Evolutionary conservation across 2,329 filamentous ascomycete species (phyloP), one percentile per base, ranked within the genome.

Genomic region (Westerdykella sp.): DNA sequence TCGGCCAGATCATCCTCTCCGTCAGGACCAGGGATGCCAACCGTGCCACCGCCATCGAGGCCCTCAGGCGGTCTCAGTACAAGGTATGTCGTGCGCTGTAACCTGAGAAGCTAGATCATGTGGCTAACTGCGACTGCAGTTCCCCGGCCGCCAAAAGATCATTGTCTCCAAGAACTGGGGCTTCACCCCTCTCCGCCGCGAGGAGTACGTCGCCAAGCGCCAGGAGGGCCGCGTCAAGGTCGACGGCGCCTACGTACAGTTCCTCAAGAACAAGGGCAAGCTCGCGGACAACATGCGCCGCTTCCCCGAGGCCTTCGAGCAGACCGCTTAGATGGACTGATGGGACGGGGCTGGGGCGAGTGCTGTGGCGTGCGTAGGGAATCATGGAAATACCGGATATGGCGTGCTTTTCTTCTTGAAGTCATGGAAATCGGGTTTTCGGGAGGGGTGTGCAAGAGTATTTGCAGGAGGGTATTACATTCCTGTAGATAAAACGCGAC

Each of bases 101-200:
- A 4, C 7, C 18, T 6, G 28, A 18, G 12, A 21, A 5, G 12
- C 30, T 32, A 4, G 6, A 31, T 6, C 18, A 7, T 42, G 21
- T 44, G 28, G 12, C 44, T 53, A 45, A 53, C 34, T 21, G 18
- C 18, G n/a, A 13, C 7, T 3, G n/a, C 21, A 65, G 60, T 98
- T 98, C 87, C 93, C 93, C 62, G 93, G 93, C 75, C 91, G 93
- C 78, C 93, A 98, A 83, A 98, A 98, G 89, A 97, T 98, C 79
- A 96, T 98, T 69, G 85, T 97, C 78, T 94, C 87, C 81, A 98
- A 97, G 89, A 98, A 98, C 84, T 98, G 93, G 93, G 93, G 93
- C 64, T 98, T 98, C 87, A 98, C 93, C 54, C 90, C 90, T 70
- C 87, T 98, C 67, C 85, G 88, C 69, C 90, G 93, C 66, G 93